A percentile compares a stretch with the other conserved stretches of the same genome.
These are phyloP conservation scores for Penicillium daleae DNA, from an alignment of 495 filamentous ascomycete species.

Conservation along the genomic window DNA sequence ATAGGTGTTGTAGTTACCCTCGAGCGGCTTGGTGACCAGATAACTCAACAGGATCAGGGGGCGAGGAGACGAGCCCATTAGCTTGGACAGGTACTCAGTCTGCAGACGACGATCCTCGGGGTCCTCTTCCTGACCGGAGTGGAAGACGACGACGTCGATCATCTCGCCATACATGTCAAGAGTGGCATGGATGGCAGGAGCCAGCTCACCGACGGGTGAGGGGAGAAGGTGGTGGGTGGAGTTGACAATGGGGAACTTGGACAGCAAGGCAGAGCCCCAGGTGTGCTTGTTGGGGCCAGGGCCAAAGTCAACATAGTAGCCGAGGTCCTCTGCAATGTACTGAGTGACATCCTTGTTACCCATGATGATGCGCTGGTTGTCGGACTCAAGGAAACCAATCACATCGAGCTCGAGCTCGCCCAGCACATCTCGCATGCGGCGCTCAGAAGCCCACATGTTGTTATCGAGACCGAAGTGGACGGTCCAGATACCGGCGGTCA, in stretches of 20 bases:
- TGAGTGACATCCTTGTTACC: slow-evolving; percentile 97
- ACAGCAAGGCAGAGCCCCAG: slow-evolving; percentile 91
- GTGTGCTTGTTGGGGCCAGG: slow-evolving; percentile 99
- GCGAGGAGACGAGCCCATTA: slow-evolving; percentile 83
- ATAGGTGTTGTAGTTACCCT: slow-evolving; percentile 98
- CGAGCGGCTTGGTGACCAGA: slow-evolving; percentile 83
- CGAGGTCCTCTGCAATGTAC: slow-evolving; percentile 91
- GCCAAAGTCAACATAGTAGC: slow-evolving; percentile 98
- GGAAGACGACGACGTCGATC: slow-evolving; percentile 96
- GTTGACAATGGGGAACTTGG: slow-evolving; percentile 97
- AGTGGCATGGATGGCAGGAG: slow-evolving; percentile 94
- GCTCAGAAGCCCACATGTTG: slow-evolving; percentile 97
- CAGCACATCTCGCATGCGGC: slow-evolving; percentile 89
- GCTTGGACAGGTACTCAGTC: slow-evolving; percentile 78
- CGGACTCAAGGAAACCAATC: slow-evolving; percentile 89
- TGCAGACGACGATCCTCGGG: slow-evolving; percentile 90
- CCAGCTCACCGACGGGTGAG: slow-evolving; percentile 90
- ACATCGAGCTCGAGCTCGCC: slow-evolving; percentile 94
- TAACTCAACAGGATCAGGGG: slow-evolving; percentile 89
- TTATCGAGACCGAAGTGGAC: slow-evolving; percentile 99
- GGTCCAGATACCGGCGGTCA: slow-evolving; percentile 97
- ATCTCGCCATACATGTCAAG: slow-evolving; percentile 89
- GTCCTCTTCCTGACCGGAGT: slow-evolving; percentile 98
- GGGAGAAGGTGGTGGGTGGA: slow-evolving; percentile 95
- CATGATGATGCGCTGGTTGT: slow-evolving; percentile 99